These are phyloP conservation scores for Deakozyma indianensis DNA, from an alignment of 805 yeast species.

Conservation along the genomic window DNA sequence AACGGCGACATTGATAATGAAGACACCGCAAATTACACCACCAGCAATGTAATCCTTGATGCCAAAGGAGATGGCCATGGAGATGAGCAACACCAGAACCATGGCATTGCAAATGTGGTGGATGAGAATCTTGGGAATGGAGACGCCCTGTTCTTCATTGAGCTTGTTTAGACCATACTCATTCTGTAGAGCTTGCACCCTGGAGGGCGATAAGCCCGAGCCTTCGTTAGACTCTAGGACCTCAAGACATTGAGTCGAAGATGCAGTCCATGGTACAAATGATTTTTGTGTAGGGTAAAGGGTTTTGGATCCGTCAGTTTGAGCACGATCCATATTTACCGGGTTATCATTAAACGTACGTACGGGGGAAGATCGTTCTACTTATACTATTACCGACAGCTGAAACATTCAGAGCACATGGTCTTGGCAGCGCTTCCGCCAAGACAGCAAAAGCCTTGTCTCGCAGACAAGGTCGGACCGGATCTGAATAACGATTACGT, in stretches of 20 bases:
- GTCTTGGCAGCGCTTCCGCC: too few species aligned
- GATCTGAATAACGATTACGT: too few species aligned
- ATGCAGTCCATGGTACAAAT: neutral
- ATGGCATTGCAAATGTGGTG: slow-evolving; percentile 67
- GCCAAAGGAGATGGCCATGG: slow-evolving; percentile 58
- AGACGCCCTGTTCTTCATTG: slow-evolving; percentile 44
- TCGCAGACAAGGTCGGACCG: too few species aligned
- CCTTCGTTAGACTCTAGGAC: neutral
- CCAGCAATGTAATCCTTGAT: slow-evolving; percentile 72
- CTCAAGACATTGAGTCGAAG: neutral
- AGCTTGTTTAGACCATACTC: slow-evolving; percentile 44
- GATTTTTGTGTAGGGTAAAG: neutral
- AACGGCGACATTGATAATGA: slow-evolving; percentile 45
- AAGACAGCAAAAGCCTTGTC: too few species aligned
- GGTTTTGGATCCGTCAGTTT: slow-evolving; percentile 1
- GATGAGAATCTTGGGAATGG: slow-evolving; percentile 38
- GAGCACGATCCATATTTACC: neutral
- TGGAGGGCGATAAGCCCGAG: neutral
- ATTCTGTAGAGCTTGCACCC: slow-evolving; percentile 3
- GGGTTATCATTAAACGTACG: neutral
- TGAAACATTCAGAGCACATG: too few species aligned
- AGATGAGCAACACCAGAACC: slow-evolving; percentile 57
- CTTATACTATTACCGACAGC: neutral
- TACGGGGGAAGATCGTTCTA: neutral
- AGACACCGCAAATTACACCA: slow-evolving; percentile 62